Evolutionary conservation across 805 yeast genomes (phyloP).

Genomic region (Metschnikowia arizonensis): DNA sequence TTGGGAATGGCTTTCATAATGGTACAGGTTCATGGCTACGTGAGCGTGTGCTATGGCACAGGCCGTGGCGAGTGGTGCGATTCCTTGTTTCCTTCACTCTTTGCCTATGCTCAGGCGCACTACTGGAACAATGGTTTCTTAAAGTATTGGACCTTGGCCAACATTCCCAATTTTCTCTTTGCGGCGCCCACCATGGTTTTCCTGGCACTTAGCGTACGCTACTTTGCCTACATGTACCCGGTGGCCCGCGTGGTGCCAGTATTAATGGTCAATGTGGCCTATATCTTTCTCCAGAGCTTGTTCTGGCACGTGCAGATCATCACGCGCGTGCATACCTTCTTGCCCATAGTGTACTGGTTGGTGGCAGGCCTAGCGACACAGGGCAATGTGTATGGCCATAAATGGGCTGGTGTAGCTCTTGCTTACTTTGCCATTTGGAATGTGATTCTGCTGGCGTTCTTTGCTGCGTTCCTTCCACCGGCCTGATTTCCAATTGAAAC

Average conservation of each 20-base stretch:
- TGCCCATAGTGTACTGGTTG: conserved; percentile 71
- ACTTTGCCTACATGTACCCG: conserved; percentile 35
- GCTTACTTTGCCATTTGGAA: conserved; percentile 58
- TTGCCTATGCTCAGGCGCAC: conserved; percentile 64
- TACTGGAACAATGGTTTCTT: conserved; percentile 88
- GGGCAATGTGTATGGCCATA: conserved; percentile 8
- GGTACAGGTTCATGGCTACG: conserved; percentile 53
- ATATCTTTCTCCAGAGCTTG: conserved; percentile 49
- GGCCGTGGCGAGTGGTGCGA: conserved; percentile 77
- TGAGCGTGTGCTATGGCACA: conserved; percentile 52
- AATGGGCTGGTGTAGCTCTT: conserved; percentile 16
- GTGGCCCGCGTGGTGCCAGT: conserved; percentile 35
- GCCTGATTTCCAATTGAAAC: conserved; percentile 59
- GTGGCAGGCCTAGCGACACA: conserved; percentile 44
- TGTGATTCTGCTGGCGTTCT: conserved; percentile 64
- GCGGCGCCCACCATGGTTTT: conserved; percentile 64
- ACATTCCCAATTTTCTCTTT: conserved; percentile 77
- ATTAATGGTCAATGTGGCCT: conserved; percentile 38
- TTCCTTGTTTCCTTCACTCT: conserved; percentile 52
- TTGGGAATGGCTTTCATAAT: conserved; percentile 45
- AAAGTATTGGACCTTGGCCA: conserved; percentile 75
- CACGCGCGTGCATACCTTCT: conserved; percentile 70
- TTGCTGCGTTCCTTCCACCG: conserved; percentile 86
- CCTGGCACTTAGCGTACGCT: conserved; percentile 37
- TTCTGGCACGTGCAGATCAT: conserved; percentile 85